phyloP scores from a whole-genome alignment of 2,329 filamentous ascomycete species.

The Hymenoscyphus albidus region DNA sequence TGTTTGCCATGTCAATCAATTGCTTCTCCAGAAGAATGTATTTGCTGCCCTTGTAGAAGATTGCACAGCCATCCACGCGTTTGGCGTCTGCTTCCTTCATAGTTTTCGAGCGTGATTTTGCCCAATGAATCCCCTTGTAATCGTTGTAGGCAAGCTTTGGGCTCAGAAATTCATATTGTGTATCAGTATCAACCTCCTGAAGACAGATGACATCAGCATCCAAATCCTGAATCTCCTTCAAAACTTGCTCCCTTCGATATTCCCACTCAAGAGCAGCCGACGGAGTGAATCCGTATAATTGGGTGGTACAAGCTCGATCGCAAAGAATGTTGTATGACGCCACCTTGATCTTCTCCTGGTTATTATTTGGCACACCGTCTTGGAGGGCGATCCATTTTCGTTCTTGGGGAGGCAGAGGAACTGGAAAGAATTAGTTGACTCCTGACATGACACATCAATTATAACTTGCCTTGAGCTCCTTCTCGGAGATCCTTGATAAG shows the following conservation, averaged over 20 bases:
- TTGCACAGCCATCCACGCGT: constrained; percentile 91
- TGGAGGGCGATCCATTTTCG: constrained; percentile 77
- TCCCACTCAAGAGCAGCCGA: constrained; percentile 81
- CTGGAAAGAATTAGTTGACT: constrained; percentile 43
- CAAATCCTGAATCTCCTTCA: constrained; percentile 74
- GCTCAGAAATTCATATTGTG: constrained; percentile 86
- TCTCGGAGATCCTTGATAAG: constrained; percentile 81
- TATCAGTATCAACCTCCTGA: constrained; percentile 89
- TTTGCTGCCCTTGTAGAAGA: constrained; percentile 94
- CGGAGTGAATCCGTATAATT: constrained; percentile 87
- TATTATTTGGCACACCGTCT: constrained; percentile 53
- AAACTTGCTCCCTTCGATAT: constrained; percentile 75
- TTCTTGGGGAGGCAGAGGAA: constrained; percentile 70
- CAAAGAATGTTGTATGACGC: constrained; percentile 96
- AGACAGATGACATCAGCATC: constrained; percentile 88
- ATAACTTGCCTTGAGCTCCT: constrained; percentile 70
- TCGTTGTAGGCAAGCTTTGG: constrained; percentile 80
- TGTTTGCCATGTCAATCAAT: constrained; percentile 84
- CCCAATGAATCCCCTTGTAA: constrained; percentile 93
- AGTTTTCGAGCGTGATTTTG: constrained; percentile 83
- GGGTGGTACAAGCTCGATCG: constrained; percentile 82
- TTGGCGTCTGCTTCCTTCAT: constrained; percentile 88
- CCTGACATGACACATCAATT: constrained; percentile 24
- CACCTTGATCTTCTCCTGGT: constrained; percentile 71
- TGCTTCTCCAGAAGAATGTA: constrained; percentile 93